phyloP scores from a whole-genome alignment of 768 basidiomycete species.

The Boletus fagicola region DNA sequence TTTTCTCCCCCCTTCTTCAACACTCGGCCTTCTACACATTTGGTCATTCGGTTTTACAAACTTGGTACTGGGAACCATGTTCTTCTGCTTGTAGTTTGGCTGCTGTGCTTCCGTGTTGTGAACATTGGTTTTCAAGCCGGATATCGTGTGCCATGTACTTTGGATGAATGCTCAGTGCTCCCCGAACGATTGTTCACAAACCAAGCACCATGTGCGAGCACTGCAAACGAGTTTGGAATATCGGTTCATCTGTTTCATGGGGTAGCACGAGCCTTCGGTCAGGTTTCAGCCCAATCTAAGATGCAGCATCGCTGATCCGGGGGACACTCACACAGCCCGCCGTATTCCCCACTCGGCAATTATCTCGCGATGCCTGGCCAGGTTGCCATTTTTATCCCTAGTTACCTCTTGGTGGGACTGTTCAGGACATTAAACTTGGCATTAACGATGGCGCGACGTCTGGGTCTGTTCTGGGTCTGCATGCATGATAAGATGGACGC shows the following conservation, averaged over 20 bases:
- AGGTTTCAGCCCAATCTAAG: neutral
- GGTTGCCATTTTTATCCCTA: neutral
- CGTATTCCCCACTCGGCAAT: neutral
- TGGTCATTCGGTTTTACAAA: neutral
- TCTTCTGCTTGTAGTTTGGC: neutral
- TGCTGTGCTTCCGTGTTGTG: neutral
- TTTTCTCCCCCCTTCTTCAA: constrained; percentile 13
- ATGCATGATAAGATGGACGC: no score
- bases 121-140: neutral
- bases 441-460: neutral
- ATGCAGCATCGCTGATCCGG: neutral
- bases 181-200: neutral
- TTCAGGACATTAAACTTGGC: neutral
- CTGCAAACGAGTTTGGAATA: neutral
- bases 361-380: neutral
- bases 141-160: neutral
- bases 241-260: neutral
- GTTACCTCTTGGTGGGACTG: neutral
- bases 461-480: neutral
- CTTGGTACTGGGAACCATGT: constrained; percentile 1
- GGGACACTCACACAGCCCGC: neutral
- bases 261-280: neutral
- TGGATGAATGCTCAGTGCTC: neutral
- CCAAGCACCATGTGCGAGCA: neutral
- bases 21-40: neutral